Evolutionary conservation across 306 rosid species (phyloP).

Genomic region (Castanea mollissima): DNA sequence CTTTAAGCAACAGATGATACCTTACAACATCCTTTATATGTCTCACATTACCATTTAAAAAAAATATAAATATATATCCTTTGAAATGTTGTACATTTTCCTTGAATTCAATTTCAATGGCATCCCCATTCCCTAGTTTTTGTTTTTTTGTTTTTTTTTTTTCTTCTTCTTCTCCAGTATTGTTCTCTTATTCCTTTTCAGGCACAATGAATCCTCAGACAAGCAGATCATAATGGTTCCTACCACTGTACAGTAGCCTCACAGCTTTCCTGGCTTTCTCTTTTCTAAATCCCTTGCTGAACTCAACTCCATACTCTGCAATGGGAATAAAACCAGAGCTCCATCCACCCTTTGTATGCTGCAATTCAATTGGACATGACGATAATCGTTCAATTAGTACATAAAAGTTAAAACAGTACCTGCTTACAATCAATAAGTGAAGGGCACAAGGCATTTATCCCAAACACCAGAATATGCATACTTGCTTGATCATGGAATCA

Average conservation of each 20-base stretch:
- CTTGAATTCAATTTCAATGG: conserved; percentile 1
- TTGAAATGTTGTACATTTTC: not conserved
- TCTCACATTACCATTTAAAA: not conserved
- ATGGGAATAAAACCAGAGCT: conserved; percentile 83
- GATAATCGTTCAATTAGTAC: not conserved
- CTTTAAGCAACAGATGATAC: not conserved
- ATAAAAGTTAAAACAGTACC: not conserved
- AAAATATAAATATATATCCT: not conserved
- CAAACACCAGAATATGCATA: not conserved
- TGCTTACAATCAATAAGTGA: not conserved
- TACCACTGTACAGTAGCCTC: conserved; percentile 76
- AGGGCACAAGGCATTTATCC: not conserved
- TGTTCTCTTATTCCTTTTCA: not conserved
- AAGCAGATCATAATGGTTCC: conserved; percentile 93
- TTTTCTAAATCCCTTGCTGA: conserved; percentile 44
- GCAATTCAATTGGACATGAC: conserved; percentile 34
- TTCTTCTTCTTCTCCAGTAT: not conserved
- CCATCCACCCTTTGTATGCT: conserved; percentile 67
- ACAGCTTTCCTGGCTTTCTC: conserved; percentile 58
- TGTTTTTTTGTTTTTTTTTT: not conserved
- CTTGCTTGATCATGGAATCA: not conserved
- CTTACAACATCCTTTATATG: not conserved
- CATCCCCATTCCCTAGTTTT: conserved; percentile 3
- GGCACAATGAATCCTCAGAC: conserved; percentile 34
- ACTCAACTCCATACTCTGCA: conserved; percentile 92